A percentile compares a stretch with the other conserved stretches of the same genome.
phyloP scores from a whole-genome alignment of 345 rosid genomes.

The Acer saccharum region DNA sequence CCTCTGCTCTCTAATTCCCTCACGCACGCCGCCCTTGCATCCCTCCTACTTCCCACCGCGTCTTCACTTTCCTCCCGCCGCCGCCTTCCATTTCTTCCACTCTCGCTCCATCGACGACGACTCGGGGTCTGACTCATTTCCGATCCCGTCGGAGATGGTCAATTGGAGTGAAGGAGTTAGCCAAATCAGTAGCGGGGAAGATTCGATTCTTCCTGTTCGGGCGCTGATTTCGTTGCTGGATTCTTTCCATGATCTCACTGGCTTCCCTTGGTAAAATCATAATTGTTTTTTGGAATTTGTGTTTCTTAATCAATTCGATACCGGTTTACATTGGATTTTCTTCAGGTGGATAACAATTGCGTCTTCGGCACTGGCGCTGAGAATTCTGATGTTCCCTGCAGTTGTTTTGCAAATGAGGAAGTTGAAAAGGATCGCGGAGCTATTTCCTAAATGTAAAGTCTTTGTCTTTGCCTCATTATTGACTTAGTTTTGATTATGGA shows the following conservation, averaged over 20 bases:
- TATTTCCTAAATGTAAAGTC: conserved; percentile 70
- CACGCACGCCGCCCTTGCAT: conserved; percentile 8
- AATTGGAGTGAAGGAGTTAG: conserved; percentile 26
- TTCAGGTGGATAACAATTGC: conserved; percentile 81
- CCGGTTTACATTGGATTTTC: background rate
- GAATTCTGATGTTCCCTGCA: conserved; percentile 62
- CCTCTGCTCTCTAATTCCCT: conserved; percentile 9
- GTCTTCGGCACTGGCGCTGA: conserved; percentile 72
- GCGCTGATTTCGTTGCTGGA: conserved; percentile 66
- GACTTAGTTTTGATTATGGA: background rate
- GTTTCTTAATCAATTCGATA: conserved; percentile 6
- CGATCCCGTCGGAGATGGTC: conserved; percentile 14
- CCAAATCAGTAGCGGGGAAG: conserved; percentile 28
- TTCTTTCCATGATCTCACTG: conserved; percentile 67
- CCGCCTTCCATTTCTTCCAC: background rate
- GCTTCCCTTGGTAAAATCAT: conserved; percentile 70
- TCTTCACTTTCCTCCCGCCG: background rate
- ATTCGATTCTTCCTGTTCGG: conserved; percentile 46
- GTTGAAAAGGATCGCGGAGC: conserved; percentile 51
- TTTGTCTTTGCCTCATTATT: background rate
- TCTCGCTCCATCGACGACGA: conserved; percentile 31
- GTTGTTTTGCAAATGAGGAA: conserved; percentile 69
- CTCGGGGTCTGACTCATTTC: conserved; percentile 17
- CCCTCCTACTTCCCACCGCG: conserved; percentile 9
- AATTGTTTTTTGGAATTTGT: background rate